Conservation (phyloP, 352 stramenopile genomes). For the Pythium periplocum region DNA sequence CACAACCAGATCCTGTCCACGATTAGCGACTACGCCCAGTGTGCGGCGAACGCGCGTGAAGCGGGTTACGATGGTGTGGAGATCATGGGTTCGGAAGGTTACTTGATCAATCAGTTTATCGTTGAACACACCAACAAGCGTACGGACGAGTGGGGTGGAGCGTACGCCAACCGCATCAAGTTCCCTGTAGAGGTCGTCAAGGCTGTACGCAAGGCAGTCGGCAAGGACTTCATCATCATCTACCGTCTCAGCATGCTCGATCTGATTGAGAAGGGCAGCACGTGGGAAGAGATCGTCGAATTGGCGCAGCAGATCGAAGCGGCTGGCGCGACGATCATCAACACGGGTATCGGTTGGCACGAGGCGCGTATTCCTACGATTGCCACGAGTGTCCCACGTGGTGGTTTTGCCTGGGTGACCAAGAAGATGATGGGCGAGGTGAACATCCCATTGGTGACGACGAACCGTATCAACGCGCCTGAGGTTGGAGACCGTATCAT, state of each 20-base stretch:
- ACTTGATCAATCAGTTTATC: conserved; percentile 98
- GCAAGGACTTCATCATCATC: conserved; percentile 97
- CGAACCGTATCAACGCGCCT: conserved; percentile 97
- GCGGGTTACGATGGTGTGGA: conserved; percentile 98
- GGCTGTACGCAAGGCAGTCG: conserved; percentile 83
- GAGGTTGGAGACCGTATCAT: conserved; percentile 90
- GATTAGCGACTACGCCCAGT: conserved; percentile 92
- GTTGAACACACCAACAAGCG: conserved; percentile 92
- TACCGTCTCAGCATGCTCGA: conserved; percentile 96
- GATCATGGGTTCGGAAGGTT: conserved; percentile 98
- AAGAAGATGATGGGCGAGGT: conserved; percentile 88
- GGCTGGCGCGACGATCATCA: conserved; percentile 95
- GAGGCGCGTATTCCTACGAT: conserved; percentile 97
- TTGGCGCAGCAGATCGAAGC: conserved; percentile 90
- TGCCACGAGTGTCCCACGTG: conserved; percentile 93
- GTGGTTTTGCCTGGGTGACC: conserved; percentile 93
- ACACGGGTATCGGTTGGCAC: conserved; percentile 98
- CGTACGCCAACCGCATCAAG: conserved; percentile 92
- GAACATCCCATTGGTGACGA: conserved; percentile 92
- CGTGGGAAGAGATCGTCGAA: conserved; percentile 85
- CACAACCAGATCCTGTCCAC: conserved; percentile 82
- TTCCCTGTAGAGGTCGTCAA: conserved; percentile 95
- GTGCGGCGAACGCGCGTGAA: conserved; percentile 72
- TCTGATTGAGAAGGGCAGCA: conserved; percentile 89
- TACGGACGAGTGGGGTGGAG: conserved; percentile 92